Evolutionary conservation across 139 green algal species (phyloP).

Genomic region (Edaphochlamys debaryana): DNA sequence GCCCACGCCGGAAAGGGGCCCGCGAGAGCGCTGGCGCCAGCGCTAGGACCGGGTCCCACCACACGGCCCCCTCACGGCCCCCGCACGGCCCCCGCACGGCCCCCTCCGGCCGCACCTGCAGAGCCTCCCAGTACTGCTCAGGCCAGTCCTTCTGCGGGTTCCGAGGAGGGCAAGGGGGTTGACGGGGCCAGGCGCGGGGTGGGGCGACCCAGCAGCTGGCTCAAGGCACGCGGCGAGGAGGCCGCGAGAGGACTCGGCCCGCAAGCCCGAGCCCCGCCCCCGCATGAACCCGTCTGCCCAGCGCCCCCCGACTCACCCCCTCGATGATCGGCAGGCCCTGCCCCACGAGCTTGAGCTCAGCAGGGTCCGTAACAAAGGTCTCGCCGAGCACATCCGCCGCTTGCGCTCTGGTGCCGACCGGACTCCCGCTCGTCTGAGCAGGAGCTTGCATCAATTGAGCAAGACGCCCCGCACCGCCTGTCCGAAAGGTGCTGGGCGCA

Average conservation of each 20-base stretch:
- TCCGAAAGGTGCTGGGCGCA: too few relatives aligned
- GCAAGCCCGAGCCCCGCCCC: not conserved
- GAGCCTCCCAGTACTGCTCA: conserved; percentile 55
- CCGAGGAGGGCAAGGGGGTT: not conserved
- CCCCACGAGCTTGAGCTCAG: conserved; percentile 62
- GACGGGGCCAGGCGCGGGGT: too few relatives aligned
- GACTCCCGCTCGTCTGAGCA: too few relatives aligned
- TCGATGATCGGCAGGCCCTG: conserved; percentile 59
- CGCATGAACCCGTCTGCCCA: not conserved
- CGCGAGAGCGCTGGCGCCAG: not conserved
- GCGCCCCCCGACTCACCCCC: conserved; percentile 47
- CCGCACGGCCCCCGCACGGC: too few relatives aligned
- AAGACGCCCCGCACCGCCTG: too few relatives aligned
- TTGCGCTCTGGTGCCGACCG: too few relatives aligned
- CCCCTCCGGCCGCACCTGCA: conserved; percentile 35
- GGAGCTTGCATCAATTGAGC: too few relatives aligned
- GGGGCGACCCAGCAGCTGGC: not conserved
- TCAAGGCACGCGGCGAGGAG: not conserved
- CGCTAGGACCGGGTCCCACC: too few relatives aligned
- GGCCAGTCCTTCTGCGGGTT: conserved; percentile 60
- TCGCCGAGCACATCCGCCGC: not conserved
- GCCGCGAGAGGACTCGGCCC: too few relatives aligned
- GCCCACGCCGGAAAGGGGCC: not conserved
- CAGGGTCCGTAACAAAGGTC: conserved; percentile 39
- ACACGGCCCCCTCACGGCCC: not conserved